Base-by-base conservation (phyloP, 768 basidiomycete genomes). In the Serendipita vermifera region DNA sequence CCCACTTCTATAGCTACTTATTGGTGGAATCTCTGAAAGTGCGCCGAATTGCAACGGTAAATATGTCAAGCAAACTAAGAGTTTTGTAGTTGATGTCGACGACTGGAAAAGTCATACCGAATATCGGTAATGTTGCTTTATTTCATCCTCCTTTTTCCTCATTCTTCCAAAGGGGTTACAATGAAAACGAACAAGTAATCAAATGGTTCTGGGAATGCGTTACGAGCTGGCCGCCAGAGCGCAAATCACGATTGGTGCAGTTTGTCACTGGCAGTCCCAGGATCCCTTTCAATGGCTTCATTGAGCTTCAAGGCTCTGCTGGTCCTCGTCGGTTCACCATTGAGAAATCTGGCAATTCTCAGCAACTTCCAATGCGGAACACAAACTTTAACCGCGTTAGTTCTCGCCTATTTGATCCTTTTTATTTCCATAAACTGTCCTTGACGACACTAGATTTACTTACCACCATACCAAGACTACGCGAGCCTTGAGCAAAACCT, bases 171-270 rank as follows among this genome's bases (percentile, higher is more conserved):
- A 55, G 33, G 53, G 83, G 85, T 3, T 89, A 87, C 65, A 81
- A 85, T 64, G 85, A 85, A 72, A 83, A 80, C 3, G 87, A 89
- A 64, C 82, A 87, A 65, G 84, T 87, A 58, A 88, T 93, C 60
- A 85, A 88, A 64, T 93, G 91, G 91, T 94, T 94, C 75, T 93
- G 91, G 91, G 82, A 91, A 67, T 87, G 84, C 63, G 79, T 94
- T 55, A 82, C 85, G 33, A 81, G 83, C 32, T 94, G 91, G 91
- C 86, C 91, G 7, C 75, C 86, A 0, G 91, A 94, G 67, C 78
- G 86, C 61, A 92, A 92, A 67, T 84, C 85, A 36, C 81, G 89
- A 13, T 68, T 92, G 33, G 70, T 93, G 20, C 90, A 92, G 67
- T 94, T 94, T 69, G 86, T 87, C 3, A 92, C 88, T 1, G 84